Evolutionary conservation across 106 monocot species (phyloP), one percentile per base, ranked within the genome.

Genomic region (Vanilla planifolia): DNA sequence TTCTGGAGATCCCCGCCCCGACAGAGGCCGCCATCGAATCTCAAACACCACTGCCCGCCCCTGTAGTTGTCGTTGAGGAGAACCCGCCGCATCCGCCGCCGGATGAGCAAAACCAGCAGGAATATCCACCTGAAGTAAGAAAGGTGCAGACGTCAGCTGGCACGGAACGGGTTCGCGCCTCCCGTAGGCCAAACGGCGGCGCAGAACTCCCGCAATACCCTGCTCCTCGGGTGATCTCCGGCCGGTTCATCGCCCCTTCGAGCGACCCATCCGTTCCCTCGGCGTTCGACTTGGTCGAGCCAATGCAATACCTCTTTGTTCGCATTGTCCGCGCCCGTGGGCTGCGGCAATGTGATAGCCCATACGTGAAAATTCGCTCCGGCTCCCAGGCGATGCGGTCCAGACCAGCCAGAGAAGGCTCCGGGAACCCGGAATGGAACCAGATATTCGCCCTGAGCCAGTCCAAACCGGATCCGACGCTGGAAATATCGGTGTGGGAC

Each of bases 291-390:
- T 76, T 98, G 16, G 96, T 98, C 10, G 91, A 98, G 71, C 74
- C 86, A 30, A 98, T 98, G 96, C 86, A 77, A 22, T 98, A 82
- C 77, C 73, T 98, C 22, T 98, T 91, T 62, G 77, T 98, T 32
- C 78, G 81, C 8, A 55, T 98, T 28, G 84, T 98, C 25, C 81
- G 75, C 59, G 91, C 87, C 8, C 57, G 96, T 28, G 81, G 74
- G 8, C 46, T 87, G 46, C 81, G 72, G 22, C 33, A 78, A 8
- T 67, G 81, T 34, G 87, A 91, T 67, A 78, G 43, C 40, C 96
- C 91, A 0, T 75, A 71, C 60, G 81, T 91, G 14, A 91, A 88
- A 74, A 71, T 98, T 29, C 73, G 63, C 19, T 58, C 79, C 7
- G 96, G 91, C 0, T 2, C 69, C 19, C 87, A 91, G 22, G 6